phyloP scores from a whole-genome alignment of 331 rosid species.

The Quercus tomentella region DNA sequence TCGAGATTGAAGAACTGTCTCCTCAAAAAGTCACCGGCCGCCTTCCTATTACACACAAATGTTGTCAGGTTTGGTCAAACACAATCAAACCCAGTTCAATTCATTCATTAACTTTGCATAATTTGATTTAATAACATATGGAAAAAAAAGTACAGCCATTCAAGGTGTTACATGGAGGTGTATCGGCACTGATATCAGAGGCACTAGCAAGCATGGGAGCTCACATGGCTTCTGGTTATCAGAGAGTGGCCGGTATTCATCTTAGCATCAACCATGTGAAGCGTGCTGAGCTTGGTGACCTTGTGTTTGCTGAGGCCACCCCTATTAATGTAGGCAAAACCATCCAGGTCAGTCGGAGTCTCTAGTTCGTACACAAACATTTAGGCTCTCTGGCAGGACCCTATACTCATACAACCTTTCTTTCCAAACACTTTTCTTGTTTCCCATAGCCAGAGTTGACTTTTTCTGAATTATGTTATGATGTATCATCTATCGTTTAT shows the following conservation, averaged over 20 bases:
- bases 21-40: constrained; percentile 62
- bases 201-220: constrained; percentile 87
- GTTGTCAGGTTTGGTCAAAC: constrained; percentile 59
- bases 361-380: too few relatives aligned
- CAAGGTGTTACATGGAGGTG: constrained; percentile 96
- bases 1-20: constrained; percentile 47
- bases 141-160: constrained; percentile 47
- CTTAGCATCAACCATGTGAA: constrained; percentile 82
- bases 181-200: constrained; percentile 88
- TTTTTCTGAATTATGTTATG: too few relatives aligned
- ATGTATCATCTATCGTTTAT: too few relatives aligned
- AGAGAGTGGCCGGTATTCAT: constrained; percentile 87
- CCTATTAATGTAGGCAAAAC: constrained; percentile 63
- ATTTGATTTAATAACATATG: too few relatives aligned
- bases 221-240: constrained; percentile 73
- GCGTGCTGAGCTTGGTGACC: constrained; percentile 67
- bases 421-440: too few relatives aligned
- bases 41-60: constrained; percentile 53
- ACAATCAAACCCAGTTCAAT: too few relatives aligned
- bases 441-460: too few relatives aligned
- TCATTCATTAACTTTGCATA: too few relatives aligned
- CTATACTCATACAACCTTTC: too few relatives aligned
- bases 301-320: constrained; percentile 62
- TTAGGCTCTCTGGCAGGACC: too few relatives aligned
- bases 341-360: constrained; percentile 50